Evolutionary conservation across 2,329 filamentous ascomycete genomes (phyloP), one percentile per base, ranked within the genome.

Genomic region (Tolypocladium guangdongense): DNA sequence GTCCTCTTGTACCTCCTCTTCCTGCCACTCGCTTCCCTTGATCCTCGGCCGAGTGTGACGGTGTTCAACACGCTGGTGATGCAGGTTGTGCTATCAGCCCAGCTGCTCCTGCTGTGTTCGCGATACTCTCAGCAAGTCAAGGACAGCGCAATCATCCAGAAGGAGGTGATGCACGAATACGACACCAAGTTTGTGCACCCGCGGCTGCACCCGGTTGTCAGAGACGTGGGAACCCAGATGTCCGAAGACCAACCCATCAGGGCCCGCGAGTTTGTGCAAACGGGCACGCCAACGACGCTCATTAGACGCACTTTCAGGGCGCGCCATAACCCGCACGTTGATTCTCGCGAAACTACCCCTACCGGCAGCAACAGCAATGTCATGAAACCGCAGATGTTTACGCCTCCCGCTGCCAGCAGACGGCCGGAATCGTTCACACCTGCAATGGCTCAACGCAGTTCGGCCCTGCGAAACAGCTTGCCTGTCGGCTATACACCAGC

Each of bases 151-250:
- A 78, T 96, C 48, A 87, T 99, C 55, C 90, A 95, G 60, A 90
- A 87, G 61, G 88, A 97, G 69, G 92, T 97, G 6, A 78, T 97
- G 71, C 86, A 90, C 66, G 93, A 99, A 71, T 99, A 99, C 66
- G 90, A 97, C 66, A 88, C 83, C 60, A 99, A 99, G 72, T 96
- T 87, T 64, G 93, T 99, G 1, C 90, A 95, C 63, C 93, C 93
- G 2, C 80, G 85, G 12, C 81, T 95, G n/a, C 88, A 95, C 61
- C 88, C 87, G 8, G 76, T 87, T 6, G 88, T 95, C 59, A 72
- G 80, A 52, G 79, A 83, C 82, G 90, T 92, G 1, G 87, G 83
- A 7, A 93, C 87, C 1, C 92, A 97, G 67, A 85, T 86, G 55
- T 82, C 81, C 39, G 69, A 71, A 47, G 73, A 77, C 18, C 69